Percentiles rank a stretch among this genome's conserved stretches.
phyloP scores from a whole-genome alignment of 176 grass and related monocot species.

The Juncus inflexus region DNA sequence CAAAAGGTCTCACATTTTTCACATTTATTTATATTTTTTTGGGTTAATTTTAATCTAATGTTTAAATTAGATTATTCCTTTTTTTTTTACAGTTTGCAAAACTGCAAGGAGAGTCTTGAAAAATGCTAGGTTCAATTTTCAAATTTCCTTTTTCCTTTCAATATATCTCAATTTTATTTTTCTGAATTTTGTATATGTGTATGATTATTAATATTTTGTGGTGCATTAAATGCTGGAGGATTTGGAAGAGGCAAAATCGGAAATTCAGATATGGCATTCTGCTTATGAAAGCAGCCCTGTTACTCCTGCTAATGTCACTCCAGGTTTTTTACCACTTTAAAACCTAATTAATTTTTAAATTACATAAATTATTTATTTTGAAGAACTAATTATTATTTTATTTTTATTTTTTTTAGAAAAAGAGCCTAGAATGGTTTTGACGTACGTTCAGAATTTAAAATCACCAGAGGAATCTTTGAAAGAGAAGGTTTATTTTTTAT shows the following conservation, averaged over 20 bases:
- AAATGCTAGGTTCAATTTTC: conserved; percentile 60
- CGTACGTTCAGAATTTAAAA: conserved; percentile 79
- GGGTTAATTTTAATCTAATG: conserved; percentile 2
- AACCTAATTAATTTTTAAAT: background rate
- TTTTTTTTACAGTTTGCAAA: conserved; percentile 72
- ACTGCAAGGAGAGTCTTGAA: conserved; percentile 78
- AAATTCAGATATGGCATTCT: conserved; percentile 93
- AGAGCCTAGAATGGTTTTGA: conserved; percentile 78
- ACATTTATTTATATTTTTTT: conserved; percentile 13
- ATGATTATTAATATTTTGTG: conserved; percentile 3
- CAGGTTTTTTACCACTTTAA: conserved; percentile 42
- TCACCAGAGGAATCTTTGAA: conserved; percentile 87
- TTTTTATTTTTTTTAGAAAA: conserved; percentile 31
- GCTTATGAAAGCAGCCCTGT: conserved; percentile 76
- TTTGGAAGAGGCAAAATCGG: conserved; percentile 64
- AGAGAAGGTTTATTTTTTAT: conserved; percentile 61
- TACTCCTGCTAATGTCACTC: conserved; percentile 49
- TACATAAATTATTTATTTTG: background rate
- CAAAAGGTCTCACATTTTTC: conserved; percentile 48
- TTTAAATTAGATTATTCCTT: background rate
- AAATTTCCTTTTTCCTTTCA: conserved; percentile 2
- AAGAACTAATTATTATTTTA: conserved; percentile 7
- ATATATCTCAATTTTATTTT: conserved; percentile 19
- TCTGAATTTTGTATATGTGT: conserved; percentile 11
- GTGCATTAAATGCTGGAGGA: conserved; percentile 44